These are phyloP conservation scores for Pisolithus sp. DNA, from an alignment of 768 basidiomycete species.

Conservation along the genomic window DNA sequence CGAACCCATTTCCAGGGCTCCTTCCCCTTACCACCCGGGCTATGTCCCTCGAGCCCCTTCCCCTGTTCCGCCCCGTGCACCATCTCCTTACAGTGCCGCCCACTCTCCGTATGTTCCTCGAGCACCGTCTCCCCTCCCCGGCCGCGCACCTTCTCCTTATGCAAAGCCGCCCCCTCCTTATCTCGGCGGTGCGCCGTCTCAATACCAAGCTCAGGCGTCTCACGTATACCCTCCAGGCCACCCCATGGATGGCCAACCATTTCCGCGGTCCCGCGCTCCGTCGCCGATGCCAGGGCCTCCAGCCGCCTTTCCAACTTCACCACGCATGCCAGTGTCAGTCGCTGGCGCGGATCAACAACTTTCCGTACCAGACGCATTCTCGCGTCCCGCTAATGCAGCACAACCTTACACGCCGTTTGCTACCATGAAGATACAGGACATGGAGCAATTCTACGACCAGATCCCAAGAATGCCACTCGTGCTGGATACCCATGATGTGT, in stretches of 20 bases:
- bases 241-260: slow-evolving; percentile 48
- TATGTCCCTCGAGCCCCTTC: not conserved
- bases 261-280: slow-evolving; percentile 39
- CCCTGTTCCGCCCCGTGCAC: slow-evolving; percentile 14
- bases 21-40: slow-evolving; percentile 22
- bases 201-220: slow-evolving; percentile 15
- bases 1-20: slow-evolving; percentile 20
- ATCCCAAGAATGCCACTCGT: slow-evolving; percentile 69
- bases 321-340: slow-evolving; percentile 19
- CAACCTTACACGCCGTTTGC: slow-evolving; percentile 67
- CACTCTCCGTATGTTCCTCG: slow-evolving; percentile 22
- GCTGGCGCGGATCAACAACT: slow-evolving; percentile 35
- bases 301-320: slow-evolving; percentile 20
- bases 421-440: slow-evolving; percentile 63
- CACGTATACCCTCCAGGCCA: slow-evolving; percentile 54
- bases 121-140: slow-evolving; percentile 25
- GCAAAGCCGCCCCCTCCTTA: slow-evolving; percentile 16
- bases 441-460: slow-evolving; percentile 66
- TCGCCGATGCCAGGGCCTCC: slow-evolving; percentile 48
- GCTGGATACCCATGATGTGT: slow-evolving; percentile 70
- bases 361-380: slow-evolving; percentile 65
- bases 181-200: slow-evolving; percentile 25
- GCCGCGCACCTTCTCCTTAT: slow-evolving; percentile 13
- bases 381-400: slow-evolving; percentile 61
- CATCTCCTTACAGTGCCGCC: slow-evolving; percentile 25